A percentile compares a stretch with the other conserved stretches of the same genome.
Conservation (phyloP, 495 filamentous ascomycete genomes). For the Talaromyces trachyspermus region DNA sequence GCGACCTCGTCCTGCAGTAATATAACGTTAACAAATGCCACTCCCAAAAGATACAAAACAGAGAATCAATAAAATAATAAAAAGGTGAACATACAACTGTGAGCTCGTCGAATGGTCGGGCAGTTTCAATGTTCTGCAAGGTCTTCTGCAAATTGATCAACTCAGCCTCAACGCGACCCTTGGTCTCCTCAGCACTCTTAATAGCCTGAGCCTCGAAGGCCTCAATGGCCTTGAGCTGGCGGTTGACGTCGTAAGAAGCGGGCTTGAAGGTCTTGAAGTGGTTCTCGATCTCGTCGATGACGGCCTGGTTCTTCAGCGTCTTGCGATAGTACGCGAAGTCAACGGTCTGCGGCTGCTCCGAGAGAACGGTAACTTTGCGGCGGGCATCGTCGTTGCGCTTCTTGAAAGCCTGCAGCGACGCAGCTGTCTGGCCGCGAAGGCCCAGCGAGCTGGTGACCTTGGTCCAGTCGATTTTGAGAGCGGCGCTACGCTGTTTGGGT, state of each 20-base stretch:
- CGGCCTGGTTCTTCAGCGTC: slow-evolving; percentile 84
- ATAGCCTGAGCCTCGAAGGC: slow-evolving; percentile 95
- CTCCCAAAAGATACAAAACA: not conserved
- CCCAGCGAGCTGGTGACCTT: slow-evolving; percentile 86
- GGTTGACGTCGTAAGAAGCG: slow-evolving; percentile 75
- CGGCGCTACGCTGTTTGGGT: slow-evolving; percentile 77
- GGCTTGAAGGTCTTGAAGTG: slow-evolving; percentile 86
- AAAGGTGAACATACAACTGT: slow-evolving; percentile 75
- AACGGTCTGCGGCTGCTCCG: slow-evolving; percentile 70
- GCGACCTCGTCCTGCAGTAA: slow-evolving; percentile 78
- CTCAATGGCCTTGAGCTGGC: slow-evolving; percentile 96
- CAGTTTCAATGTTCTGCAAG: slow-evolving; percentile 92
- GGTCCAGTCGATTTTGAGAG: slow-evolving; percentile 98
- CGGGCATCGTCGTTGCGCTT: slow-evolving; percentile 99
- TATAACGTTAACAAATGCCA: not conserved
- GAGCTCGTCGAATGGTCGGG: slow-evolving; percentile 92
- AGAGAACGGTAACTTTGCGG: slow-evolving; percentile 76
- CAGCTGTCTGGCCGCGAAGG: slow-evolving; percentile 87
- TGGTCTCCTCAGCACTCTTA: slow-evolving; percentile 93
- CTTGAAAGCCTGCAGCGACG: slow-evolving; percentile 91
- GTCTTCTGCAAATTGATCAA: slow-evolving; percentile 87
- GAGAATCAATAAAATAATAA: not conserved
- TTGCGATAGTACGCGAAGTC: slow-evolving; percentile 92
- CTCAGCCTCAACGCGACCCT: slow-evolving; percentile 88
- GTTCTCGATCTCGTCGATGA: slow-evolving; percentile 95